Evolutionary conservation across 495 filamentous ascomycete genomes (phyloP), one percentile per base, ranked within the genome.

Genomic region (Pyrenula aspistea): DNA sequence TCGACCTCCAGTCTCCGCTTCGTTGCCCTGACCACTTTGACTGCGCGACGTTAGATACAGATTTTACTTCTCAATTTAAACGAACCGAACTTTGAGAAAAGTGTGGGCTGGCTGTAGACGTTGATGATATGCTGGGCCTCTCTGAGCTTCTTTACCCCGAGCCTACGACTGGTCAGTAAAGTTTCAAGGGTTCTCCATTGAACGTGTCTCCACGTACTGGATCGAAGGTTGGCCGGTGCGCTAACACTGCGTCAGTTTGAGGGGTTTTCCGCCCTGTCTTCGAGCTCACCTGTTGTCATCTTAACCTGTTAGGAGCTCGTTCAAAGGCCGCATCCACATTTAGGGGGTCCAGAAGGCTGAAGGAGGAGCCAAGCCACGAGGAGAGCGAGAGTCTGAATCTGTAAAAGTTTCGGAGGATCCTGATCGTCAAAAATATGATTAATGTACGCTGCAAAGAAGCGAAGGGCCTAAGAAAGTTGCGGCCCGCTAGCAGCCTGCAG

Each of bases 121-220:
- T 76, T 96, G 93, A 69, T 98, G 93, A 72, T 96, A 97, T 57
- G 93, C 93, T 47, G 89, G 88, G 15, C 93, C 93, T 62, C 91
- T 85, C 55, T 88, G 87, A 65, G 91, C 88, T 69, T 98, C 93
- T 80, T 95, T 96, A 61, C 94, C 93, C 67, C 85, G 84, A 48
- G 93, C 91, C 87, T 91, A 58, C 58, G 54, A 47, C 57, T 4
- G 4, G 22, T 56, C 20, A 42, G 62, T 69, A 25, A 67, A 64
- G 57, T 59, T 61, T 58, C 19, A 49, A 42, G 24, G 11, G 52
- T 48, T 15, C 19, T 25, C 22, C 10, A 50, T 25, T 31, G 51
- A 58, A 63, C n/a, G n/a, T n/a, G 66, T 53, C 12, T 53, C 49
- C 51, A 56, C 79, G 54, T 82, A 88, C 87, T 57, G 91, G 91